A percentile compares a stretch with the other conserved stretches of the same genome.
Evolutionary conservation across 2,329 filamentous ascomycete genomes (phyloP).

Genomic region (Cercospora sojina): DNA sequence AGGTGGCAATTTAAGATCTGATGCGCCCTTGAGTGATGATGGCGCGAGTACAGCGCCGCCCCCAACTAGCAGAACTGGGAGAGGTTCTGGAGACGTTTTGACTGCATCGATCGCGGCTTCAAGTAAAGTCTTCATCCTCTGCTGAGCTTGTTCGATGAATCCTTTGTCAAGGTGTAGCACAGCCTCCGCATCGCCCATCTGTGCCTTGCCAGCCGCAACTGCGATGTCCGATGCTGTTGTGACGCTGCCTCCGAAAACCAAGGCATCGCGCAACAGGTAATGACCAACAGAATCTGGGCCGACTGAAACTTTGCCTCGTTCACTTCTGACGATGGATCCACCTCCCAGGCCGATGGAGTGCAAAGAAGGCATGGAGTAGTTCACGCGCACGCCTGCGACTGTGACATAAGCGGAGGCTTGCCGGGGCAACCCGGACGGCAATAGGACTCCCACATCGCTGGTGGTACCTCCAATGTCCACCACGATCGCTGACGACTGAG

Average conservation of each 20-base stretch:
- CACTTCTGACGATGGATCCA: slow-evolving; percentile 47
- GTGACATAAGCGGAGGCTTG: slow-evolving; percentile 62
- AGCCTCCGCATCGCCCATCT: slow-evolving; percentile 30
- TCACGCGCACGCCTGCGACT: slow-evolving; percentile 59
- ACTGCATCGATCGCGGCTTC: slow-evolving; percentile 56
- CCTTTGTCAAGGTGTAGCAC: slow-evolving; percentile 23
- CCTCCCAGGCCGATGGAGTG: slow-evolving; percentile 59
- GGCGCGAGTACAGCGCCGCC: slow-evolving; percentile 57
- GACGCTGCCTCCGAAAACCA: slow-evolving; percentile 55
- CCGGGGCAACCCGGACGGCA: slow-evolving; percentile 61
- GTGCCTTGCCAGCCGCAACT: slow-evolving; percentile 37
- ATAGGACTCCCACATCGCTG: slow-evolving; percentile 60
- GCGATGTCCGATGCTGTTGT: slow-evolving; percentile 57
- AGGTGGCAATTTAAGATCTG: slow-evolving; percentile 52
- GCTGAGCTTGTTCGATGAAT: slow-evolving; percentile 30
- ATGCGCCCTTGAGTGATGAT: slow-evolving; percentile 51
- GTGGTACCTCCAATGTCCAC: slow-evolving; percentile 68
- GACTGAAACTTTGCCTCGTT: slow-evolving; percentile 43
- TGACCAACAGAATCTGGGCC: slow-evolving; percentile 60
- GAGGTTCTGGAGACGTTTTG: slow-evolving; percentile 55
- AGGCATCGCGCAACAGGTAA: slow-evolving; percentile 49
- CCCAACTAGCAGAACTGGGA: slow-evolving; percentile 57
- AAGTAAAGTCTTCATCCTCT: slow-evolving; percentile 49
- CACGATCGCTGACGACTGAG: slow-evolving; percentile 49
- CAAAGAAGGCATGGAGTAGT: slow-evolving; percentile 48